phyloP scores from a whole-genome alignment of 768 basidiomycete species.

The Daedalea quercina region DNA sequence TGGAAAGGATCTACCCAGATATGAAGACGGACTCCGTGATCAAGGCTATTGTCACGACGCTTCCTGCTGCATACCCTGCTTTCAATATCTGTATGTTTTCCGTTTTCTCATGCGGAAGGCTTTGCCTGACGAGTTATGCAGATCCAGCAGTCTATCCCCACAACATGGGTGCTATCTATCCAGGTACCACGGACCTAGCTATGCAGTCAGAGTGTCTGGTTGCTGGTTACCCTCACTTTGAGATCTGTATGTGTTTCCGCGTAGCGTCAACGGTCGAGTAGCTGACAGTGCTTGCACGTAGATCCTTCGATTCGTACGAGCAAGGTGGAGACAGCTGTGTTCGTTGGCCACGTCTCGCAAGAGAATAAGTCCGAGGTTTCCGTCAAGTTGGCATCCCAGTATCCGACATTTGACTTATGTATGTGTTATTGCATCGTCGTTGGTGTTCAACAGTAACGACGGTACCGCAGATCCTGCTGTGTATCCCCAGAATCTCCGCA shows the following conservation, averaged over 20 bases:
- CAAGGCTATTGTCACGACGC: neutral
- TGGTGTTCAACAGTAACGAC: neutral
- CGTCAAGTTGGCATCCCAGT: slow-evolving; percentile 2
- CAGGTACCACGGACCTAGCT: neutral
- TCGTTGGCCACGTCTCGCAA: neutral
- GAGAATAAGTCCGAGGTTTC: neutral
- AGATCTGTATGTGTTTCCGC: slow-evolving; percentile 16
- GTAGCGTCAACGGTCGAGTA: too few relatives aligned
- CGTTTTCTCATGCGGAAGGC: too few relatives aligned
- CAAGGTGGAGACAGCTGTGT: neutral
- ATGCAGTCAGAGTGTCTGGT: neutral
- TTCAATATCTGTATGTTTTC: slow-evolving; percentile 17
- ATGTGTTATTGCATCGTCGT: neutral
- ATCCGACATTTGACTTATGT: slow-evolving; percentile 23
- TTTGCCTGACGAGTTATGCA: neutral
- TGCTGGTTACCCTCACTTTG: slow-evolving; percentile 13
- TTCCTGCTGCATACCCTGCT: slow-evolving; percentile 17
- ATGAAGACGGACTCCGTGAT: neutral
- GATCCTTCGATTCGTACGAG: neutral
- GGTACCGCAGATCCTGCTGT: neutral
- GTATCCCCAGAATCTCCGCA: neutral
- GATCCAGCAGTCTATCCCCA: slow-evolving; percentile 18
- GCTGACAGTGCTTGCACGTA: neutral
- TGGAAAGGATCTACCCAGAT: slow-evolving; percentile 31
- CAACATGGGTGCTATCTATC: neutral